Base-by-base conservation (phyloP, 2,329 filamentous ascomycete species). In the Xylaria multiplex region DNA sequence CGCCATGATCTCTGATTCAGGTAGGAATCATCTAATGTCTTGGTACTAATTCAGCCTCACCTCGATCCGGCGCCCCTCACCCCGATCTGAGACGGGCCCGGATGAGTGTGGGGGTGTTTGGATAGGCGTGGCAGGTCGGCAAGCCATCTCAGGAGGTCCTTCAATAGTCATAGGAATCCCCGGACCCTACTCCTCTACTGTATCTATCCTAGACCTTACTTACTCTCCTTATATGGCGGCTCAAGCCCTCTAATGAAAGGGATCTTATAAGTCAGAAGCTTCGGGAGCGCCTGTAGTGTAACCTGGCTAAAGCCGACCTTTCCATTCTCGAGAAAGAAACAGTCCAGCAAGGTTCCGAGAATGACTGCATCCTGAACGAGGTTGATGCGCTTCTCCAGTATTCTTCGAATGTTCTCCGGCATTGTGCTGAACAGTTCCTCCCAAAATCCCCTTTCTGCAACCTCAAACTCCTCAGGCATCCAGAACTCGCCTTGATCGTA, bases 311-410 rank as follows among this genome's bases (percentile, higher is more conserved):
- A 65, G 43, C 67, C 69, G 3, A 74, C 72, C 57, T 75, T 65
- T 19, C 72, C 75, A 24, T 75, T 49, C 55, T 75, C 72, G 46
- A 72, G 70, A 57, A 69, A 69, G 50, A 77, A 76, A 53, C 59
- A 69, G 57, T 66, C 46, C 43, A 76, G 62, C 60, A 78, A 59
- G 14, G 76, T 78, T 27, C 67, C 74, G 22, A 77, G 66, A 9
- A 75, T 70, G 14, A 77, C 71, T 6, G 68, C 72, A 59, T 77
- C 72, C 65, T 78, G 75, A 35, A 77, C 70, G 42, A 76, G 66
- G 22, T 66, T 61, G 45, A 79, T 72, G 19, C 75, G 72, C 56
- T 76, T 75, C 54, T 77, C 75, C 45, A 81, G 66, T 19, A 74
- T 66, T 48, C 71, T 72, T 45, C 71, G 70, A 70, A 68, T 67